A percentile compares a stretch with the other conserved stretches of the same genome.
These are phyloP conservation scores for Chaetomium strumarium DNA, from an alignment of 2,329 filamentous ascomycete species.

Conservation along the genomic window DNA sequence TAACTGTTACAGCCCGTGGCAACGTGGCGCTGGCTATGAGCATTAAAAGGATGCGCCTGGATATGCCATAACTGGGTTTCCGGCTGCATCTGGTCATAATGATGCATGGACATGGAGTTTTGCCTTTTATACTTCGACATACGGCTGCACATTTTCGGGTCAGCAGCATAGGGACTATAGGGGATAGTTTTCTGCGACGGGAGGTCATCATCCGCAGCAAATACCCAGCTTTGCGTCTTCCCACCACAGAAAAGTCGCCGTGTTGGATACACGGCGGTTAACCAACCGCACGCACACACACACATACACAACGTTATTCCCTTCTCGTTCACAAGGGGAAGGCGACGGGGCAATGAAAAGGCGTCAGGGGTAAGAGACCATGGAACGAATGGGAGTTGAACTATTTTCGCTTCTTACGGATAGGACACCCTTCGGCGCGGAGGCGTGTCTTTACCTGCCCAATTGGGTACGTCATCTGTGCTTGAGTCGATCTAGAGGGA, in stretches of 20 bases:
- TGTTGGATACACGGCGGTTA: constrained; percentile 2
- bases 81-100: constrained; percentile 10
- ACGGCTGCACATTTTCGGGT: background rate
- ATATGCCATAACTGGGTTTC: background rate
- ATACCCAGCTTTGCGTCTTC: background rate
- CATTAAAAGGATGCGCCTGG: constrained; percentile 17
- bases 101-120: constrained; percentile 14
- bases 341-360: too few species aligned
- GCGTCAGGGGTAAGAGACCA: too few species aligned
- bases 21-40: constrained; percentile 52
- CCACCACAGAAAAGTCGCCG: background rate
- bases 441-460: too few species aligned
- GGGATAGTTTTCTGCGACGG: background rate
- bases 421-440: too few species aligned
- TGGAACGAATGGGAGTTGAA: too few species aligned
- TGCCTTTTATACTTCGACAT: constrained; percentile 1
- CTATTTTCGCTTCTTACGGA: too few species aligned
- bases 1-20: constrained; percentile 42
- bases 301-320: background rate
- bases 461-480: too few species aligned
- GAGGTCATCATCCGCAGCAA: background rate
- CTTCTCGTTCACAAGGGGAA: too few species aligned
- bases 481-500: too few species aligned
- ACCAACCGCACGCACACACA: background rate
- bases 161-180: background rate